Evolutionary conservation across 2,329 filamentous ascomycete genomes (phyloP).

Genomic region (Xylaria sp.): DNA sequence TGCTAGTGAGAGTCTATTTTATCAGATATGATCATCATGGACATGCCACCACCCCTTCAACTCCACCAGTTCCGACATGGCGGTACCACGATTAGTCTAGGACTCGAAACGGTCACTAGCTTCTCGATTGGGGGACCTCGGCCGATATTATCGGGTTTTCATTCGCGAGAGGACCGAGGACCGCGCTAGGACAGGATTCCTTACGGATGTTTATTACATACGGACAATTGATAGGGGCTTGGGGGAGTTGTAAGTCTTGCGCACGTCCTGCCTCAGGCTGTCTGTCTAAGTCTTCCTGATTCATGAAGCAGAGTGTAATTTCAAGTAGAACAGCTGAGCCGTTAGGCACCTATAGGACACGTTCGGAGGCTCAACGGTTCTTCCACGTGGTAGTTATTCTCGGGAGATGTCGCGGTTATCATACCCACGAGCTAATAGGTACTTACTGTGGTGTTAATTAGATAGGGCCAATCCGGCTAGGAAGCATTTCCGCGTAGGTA

Average conservation of each 20-base stretch:
- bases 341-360: not conserved
- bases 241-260: no score
- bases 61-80: constrained; percentile 30
- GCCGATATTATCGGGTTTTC: not conserved
- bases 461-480: not conserved
- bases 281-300: no score
- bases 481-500: not conserved
- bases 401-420: not conserved
- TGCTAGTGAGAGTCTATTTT: no score
- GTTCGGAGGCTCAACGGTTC: not conserved
- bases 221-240: not conserved
- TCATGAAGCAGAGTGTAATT: no score
- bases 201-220: constrained; percentile 1
- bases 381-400: constrained; percentile 10
- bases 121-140: not conserved
- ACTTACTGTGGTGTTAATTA: no score
- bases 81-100: constrained; percentile 20
- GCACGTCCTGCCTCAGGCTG: no score
- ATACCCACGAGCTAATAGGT: no score
- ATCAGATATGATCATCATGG: no score
- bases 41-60: no score
- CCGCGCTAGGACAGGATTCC: constrained; percentile 8
- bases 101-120: not conserved
- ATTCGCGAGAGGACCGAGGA: not conserved
- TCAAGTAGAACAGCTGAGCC: no score